phyloP scores from a whole-genome alignment of 306 rosid genomes.

The Acacia melanoxylon region DNA sequence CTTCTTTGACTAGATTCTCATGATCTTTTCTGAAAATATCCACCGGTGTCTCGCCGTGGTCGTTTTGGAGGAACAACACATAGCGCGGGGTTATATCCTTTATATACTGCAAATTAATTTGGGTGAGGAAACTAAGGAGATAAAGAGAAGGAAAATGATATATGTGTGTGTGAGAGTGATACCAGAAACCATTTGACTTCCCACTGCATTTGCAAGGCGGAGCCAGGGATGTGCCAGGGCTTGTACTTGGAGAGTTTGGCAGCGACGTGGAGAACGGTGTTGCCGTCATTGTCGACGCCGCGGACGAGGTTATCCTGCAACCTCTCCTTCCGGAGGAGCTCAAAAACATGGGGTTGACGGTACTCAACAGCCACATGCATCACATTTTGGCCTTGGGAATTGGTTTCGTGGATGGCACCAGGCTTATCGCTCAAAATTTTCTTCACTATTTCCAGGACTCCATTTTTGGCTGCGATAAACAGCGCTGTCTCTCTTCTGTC shows the following conservation, averaged over 20 bases:
- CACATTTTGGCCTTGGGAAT: constrained; percentile 35
- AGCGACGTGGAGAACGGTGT: constrained; percentile 11
- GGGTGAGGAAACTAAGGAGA: background rate
- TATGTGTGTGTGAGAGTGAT: background rate
- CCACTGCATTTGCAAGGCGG: constrained; percentile 51
- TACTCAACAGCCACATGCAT: constrained; percentile 33
- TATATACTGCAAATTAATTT: constrained; percentile 25
- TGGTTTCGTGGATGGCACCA: constrained; percentile 27
- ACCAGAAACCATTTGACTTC: constrained; percentile 55
- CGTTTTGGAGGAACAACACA: constrained; percentile 19
- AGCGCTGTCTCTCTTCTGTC: constrained; percentile 15
- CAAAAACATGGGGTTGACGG: constrained; percentile 30
- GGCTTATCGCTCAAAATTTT: constrained; percentile 5
- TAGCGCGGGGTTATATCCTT: constrained; percentile 30
- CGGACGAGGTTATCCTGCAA: background rate
- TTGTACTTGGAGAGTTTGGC: background rate
- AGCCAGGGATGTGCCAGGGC: constrained; percentile 41
- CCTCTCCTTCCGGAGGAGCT: background rate
- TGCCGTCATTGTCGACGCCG: background rate
- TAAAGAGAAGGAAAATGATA: background rate
- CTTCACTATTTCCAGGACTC: constrained; percentile 39
- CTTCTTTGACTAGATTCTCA: background rate
- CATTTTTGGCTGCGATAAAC: constrained; percentile 38
- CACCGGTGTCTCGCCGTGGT: background rate
- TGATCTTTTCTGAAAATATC: constrained; percentile 36